A percentile compares a stretch with the other conserved stretches of the same genome.
phyloP scores from a whole-genome alignment of 805 yeast species.

The Candida ascalaphidarum region DNA sequence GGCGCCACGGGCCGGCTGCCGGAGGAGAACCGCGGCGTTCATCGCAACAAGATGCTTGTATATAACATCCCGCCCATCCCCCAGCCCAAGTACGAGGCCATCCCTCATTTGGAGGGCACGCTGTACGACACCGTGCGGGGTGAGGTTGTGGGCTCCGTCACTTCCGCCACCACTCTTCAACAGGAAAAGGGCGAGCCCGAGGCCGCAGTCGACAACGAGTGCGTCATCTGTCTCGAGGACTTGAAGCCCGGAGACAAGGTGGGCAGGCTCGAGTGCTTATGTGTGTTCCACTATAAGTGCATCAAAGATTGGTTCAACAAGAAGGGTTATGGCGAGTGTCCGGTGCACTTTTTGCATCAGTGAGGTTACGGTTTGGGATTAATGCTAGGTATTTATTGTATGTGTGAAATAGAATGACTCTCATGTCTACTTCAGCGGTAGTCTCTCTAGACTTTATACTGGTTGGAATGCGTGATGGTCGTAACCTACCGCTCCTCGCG shows the following conservation, averaged over 20 bases:
- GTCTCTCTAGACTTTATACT: too few species aligned
- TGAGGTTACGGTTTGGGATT: too few species aligned
- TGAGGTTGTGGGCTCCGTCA: too few species aligned
- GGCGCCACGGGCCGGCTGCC: too few species aligned
- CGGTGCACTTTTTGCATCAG: slow-evolving; percentile 53
- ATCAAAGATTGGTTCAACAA: slow-evolving; percentile 85
- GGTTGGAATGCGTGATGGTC: too few species aligned
- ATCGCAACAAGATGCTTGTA: slow-evolving; percentile 77
- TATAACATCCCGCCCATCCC: slow-evolving; percentile 50
- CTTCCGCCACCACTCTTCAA: too few species aligned
- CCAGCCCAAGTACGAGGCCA: slow-evolving; percentile 25
- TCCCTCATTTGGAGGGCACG: slow-evolving; percentile 10
- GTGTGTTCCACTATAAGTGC: slow-evolving; percentile 88
- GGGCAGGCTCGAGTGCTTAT: slow-evolving; percentile 87
- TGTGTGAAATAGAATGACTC: too few species aligned
- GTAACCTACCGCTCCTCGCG: slow-evolving; percentile 19
- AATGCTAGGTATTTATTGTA: too few species aligned
- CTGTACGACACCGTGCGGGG: slow-evolving; percentile 10
- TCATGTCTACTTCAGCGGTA: too few species aligned
- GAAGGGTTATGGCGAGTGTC: slow-evolving; percentile 82
- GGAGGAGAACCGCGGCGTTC: slow-evolving; percentile 11
- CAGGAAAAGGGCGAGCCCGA: slow-evolving; percentile 1
- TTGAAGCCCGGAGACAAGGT: slow-evolving; percentile 79
- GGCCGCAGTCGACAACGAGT: slow-evolving; percentile 52
- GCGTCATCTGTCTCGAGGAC: slow-evolving; percentile 91